Base-by-base conservation (phyloP, 345 rosid species). In the Adansonia digitata region DNA sequence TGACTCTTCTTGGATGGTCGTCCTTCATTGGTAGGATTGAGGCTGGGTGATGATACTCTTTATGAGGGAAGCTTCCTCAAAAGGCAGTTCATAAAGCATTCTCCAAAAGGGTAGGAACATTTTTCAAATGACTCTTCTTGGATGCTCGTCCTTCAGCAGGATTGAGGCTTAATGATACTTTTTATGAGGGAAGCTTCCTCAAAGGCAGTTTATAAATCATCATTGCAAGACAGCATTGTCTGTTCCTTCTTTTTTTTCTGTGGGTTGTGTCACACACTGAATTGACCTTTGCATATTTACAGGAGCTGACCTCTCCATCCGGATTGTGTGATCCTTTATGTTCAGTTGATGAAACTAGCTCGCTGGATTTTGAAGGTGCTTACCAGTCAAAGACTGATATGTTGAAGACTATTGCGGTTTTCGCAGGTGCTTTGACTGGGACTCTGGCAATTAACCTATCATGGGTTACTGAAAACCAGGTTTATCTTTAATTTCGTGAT, bases 381-480 rank as follows among this genome's bases (percentile, higher is more conserved):
- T 90, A 90, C 77, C 91, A 91, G 82, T 90, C 98, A 29, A 93
- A 91, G 90, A 91, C 96, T 12, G 99, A 91, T 84, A 57, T 87
- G 43, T 67, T 85, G 67, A 95, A 91, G 85, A 95, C 98, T 69
- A 70, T 93, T 81, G 94, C 93, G 42, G 64, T 95, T 74, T 74
- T 93, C 40, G 94, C 89, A 24, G 92, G 90, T 31, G 93, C 94
- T 78, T 88, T 82, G 15, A 90, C 96, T 1, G 99, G 97, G 79
- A 77, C 99, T 61, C 78, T 77, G 72, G 99, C 98, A 26, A 90
- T 95, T 74, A 93, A 91, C 74, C 98, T 89, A 22, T 93, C 98
- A 0, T 93, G 99, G 97, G 97, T 95, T 74, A 98, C 98, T 70
- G 93, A 91, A 77, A 90, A 95, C 83, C 98, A 93, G 98, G 98